Percentiles rank a stretch among this genome's conserved stretches.
phyloP scores from a whole-genome alignment of 306 rosid genomes.

The Argentina anserina region DNA sequence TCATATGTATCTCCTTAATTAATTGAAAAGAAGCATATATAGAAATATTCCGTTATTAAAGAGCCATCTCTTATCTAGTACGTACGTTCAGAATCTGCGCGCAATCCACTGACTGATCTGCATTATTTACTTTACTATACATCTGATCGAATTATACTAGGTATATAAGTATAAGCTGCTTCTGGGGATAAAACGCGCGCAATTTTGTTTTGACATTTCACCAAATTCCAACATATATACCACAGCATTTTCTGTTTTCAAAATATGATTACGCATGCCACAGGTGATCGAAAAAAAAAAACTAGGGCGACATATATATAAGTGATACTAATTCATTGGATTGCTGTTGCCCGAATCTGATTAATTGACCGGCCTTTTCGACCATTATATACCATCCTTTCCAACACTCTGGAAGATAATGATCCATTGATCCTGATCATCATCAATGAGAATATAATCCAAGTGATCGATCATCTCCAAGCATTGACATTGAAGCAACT shows the following conservation, averaged over 20 bases:
- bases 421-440: slow-evolving; percentile 41
- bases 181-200: neutral
- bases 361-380: neutral
- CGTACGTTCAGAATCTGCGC: neutral
- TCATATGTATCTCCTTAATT: neutral
- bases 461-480: neutral
- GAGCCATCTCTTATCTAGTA: slow-evolving; percentile 6
- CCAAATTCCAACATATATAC: neutral
- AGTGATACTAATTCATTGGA: slow-evolving; percentile 15
- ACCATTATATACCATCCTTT: slow-evolving; percentile 15
- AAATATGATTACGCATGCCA: no score
- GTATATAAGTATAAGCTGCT: slow-evolving; percentile 6
- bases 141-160: neutral
- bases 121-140: neutral
- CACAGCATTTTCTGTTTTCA: no score
- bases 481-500: neutral
- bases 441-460: slow-evolving; percentile 5
- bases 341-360: slow-evolving; percentile 21
- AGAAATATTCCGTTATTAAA: neutral
- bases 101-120: neutral
- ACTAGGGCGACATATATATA: slow-evolving; percentile 2
- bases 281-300: no score
- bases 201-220: neutral
- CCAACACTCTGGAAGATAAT: slow-evolving; percentile 25
- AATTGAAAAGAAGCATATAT: neutral